phyloP scores from a whole-genome alignment of 2,329 filamentous ascomycete genomes.

The Clarireedia sp. region DNA sequence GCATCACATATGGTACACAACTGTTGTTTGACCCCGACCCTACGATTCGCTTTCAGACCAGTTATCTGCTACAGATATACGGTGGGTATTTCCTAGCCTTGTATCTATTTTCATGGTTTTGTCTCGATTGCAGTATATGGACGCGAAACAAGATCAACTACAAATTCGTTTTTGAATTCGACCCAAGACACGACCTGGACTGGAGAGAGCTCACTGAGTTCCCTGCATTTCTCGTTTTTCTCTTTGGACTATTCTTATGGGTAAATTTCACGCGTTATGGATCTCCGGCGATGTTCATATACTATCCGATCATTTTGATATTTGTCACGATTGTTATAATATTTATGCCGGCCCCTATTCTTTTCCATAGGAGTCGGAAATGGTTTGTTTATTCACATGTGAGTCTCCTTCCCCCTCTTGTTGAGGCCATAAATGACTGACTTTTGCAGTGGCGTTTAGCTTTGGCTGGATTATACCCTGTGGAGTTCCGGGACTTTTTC shows the following conservation, averaged over 20 bases:
- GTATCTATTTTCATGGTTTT: constrained; percentile 75
- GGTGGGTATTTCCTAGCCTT: constrained; percentile 84
- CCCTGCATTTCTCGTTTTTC: constrained; percentile 72
- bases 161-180: constrained; percentile 93
- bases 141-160: constrained; percentile 84
- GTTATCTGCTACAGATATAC: constrained; percentile 80
- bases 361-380: constrained; percentile 68
- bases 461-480: constrained; percentile 78
- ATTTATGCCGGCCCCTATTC: constrained; percentile 64
- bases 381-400: constrained; percentile 92
- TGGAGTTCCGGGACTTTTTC: constrained; percentile 97
- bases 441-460: constrained; percentile 66
- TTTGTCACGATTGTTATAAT: constrained; percentile 58
- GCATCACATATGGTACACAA: constrained; percentile 50
- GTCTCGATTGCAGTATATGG: constrained; percentile 78
- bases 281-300: constrained; percentile 62
- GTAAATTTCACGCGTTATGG: constrained; percentile 74
- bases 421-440: constrained; percentile 25
- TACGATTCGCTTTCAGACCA: constrained; percentile 44
- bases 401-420: constrained; percentile 31
- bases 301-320: constrained; percentile 79
- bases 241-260: constrained; percentile 77
- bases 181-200: constrained; percentile 75
- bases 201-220: constrained; percentile 86
- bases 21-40: constrained; percentile 44